phyloP scores from a whole-genome alignment of 768 basidiomycete genomes.

The Lactarius sp. region DNA sequence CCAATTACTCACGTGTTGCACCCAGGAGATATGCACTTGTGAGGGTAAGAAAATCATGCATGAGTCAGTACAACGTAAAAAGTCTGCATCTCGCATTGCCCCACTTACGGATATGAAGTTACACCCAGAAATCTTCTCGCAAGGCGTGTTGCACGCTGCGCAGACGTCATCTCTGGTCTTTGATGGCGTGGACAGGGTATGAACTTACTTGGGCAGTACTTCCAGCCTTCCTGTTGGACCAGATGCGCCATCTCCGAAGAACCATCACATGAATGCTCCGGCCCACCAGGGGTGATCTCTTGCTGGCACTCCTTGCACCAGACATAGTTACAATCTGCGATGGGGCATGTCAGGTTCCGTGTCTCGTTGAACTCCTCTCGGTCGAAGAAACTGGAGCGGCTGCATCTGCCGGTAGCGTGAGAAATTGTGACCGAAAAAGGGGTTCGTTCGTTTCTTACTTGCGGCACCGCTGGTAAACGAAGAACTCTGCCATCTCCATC shows the following conservation, averaged over 20 bases:
- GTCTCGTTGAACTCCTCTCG: constrained; percentile 28
- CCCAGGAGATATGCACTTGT: constrained; percentile 50
- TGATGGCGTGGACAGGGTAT: too few relatives aligned
- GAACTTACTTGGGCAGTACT: constrained; percentile 32
- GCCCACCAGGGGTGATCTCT: constrained; percentile 26
- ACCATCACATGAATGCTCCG: constrained; percentile 33
- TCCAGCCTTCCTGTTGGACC: constrained; percentile 33
- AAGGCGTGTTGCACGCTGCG: constrained; percentile 44
- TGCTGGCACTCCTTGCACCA: constrained; percentile 36
- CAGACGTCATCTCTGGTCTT: neutral
- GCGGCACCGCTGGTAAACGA: constrained; percentile 45
- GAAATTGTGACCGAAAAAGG: neutral
- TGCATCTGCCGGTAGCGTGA: constrained; percentile 20
- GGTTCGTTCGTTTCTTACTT: constrained; percentile 34
- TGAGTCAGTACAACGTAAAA: neutral
- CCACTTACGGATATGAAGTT: constrained; percentile 53
- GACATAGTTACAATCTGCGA: constrained; percentile 28
- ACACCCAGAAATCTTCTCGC: constrained; percentile 50
- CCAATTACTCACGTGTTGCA: constrained; percentile 42
- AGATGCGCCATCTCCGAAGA: constrained; percentile 31
- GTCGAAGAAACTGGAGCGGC: constrained; percentile 28
- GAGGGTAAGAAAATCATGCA: neutral
- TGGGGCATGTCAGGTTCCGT: constrained; percentile 29
- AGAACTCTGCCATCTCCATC: constrained; percentile 44
- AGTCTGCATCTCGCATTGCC: neutral